These are phyloP conservation scores for Fusarium hostae DNA, from an alignment of 2,329 filamentous ascomycete species.

Conservation along the genomic window DNA sequence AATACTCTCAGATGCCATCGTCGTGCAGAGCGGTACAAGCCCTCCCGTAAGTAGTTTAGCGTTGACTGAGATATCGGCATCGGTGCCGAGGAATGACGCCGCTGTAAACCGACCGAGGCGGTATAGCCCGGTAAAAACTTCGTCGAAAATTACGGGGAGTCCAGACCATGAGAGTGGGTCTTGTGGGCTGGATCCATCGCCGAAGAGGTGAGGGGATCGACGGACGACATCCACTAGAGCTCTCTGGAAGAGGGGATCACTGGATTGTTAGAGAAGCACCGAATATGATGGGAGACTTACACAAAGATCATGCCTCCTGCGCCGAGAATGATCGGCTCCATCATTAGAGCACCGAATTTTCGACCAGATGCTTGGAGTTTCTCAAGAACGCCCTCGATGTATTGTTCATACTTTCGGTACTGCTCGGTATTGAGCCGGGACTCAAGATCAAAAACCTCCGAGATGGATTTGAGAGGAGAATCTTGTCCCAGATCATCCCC, in stretches of 20 bases:
- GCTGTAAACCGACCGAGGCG: slow-evolving; percentile 79
- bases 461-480: slow-evolving; percentile 59
- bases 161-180: slow-evolving; percentile 69
- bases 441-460: slow-evolving; percentile 69
- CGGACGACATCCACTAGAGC: slow-evolving; percentile 76
- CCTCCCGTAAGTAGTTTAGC: slow-evolving; percentile 88
- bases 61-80: slow-evolving; percentile 82
- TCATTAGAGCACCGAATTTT: slow-evolving; percentile 80
- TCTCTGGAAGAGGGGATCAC: slow-evolving; percentile 84
- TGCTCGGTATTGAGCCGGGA: slow-evolving; percentile 57
- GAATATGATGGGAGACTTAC: slow-evolving; percentile 56
- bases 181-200: slow-evolving; percentile 28
- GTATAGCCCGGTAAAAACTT: slow-evolving; percentile 88
- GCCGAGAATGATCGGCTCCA: slow-evolving; percentile 84
- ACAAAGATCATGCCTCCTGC: slow-evolving; percentile 87
- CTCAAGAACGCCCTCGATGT: slow-evolving; percentile 67
- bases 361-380: slow-evolving; percentile 64
- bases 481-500: slow-evolving; percentile 57
- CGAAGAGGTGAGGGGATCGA: slow-evolving; percentile 65
- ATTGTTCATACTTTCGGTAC: slow-evolving; percentile 65
- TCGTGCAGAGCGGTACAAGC: slow-evolving; percentile 79
- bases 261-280: slow-evolving; percentile 46
- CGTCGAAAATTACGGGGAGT: slow-evolving; percentile 83
- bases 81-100: slow-evolving; percentile 73
- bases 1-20: slow-evolving; percentile 77